These are phyloP conservation scores for Chlorophyllum brunneum DNA, from an alignment of 768 basidiomycete genomes.

Conservation along the genomic window DNA sequence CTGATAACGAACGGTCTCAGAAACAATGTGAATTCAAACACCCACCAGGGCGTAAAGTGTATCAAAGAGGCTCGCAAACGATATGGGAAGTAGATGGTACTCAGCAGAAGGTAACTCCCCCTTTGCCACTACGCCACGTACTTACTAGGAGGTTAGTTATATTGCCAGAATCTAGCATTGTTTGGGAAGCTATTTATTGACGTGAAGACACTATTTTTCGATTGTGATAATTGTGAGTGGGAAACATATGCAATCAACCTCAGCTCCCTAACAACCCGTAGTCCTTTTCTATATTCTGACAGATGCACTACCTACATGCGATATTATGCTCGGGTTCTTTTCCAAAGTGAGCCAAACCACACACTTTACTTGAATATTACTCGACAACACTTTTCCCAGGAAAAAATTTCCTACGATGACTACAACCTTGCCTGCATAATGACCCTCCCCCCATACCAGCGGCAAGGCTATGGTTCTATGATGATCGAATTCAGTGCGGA, in stretches of 20 bases:
- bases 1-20: conserved; percentile 30
- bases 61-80: conserved; percentile 80
- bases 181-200: conserved; percentile 99
- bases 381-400: conserved; percentile 39
- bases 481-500: conserved; percentile 96
- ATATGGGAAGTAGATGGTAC: conserved; percentile 98
- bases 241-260: not conserved
- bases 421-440: conserved; percentile 98
- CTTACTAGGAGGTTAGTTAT: conserved; percentile 53
- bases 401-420: conserved; percentile 94
- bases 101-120: conserved; percentile 62
- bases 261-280: conserved; percentile 23
- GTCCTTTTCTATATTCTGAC: conserved; percentile 93
- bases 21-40: conserved; percentile 61
- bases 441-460: conserved; percentile 89
- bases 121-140: not conserved
- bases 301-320: conserved; percentile 71
- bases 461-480: conserved; percentile 87
- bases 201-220: conserved; percentile 92
- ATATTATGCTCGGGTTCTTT: conserved; percentile 76
- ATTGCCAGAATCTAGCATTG: conserved; percentile 92
- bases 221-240: conserved; percentile 75
- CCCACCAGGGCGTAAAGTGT: conserved; percentile 89
- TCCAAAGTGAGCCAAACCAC: conserved; percentile 43
- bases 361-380: not conserved